Evolutionary conservation across 306 rosid species (phyloP), one percentile per base, ranked within the genome.

Genomic region (Cicer cuneatum): DNA sequence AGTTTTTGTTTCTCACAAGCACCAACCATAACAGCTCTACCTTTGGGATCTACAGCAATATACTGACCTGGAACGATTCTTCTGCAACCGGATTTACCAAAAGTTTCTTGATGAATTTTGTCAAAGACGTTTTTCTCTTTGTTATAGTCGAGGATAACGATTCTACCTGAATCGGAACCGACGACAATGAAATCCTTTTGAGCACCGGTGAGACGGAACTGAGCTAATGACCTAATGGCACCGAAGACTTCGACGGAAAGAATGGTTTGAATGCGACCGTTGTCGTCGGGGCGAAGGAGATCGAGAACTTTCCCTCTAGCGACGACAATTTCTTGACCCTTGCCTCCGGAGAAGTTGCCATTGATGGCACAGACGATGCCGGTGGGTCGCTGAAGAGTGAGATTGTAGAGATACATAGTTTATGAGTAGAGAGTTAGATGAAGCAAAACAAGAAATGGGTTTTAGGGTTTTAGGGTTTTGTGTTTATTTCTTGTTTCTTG

Each of bases 171-270:
- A 69, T 94, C 99, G 10, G 97, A 88, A 10, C 97, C 99, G 0
- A 92, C 93, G 6, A 94, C 96, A 10, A 92, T 84, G 76, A 92
- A 92, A 77, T 94, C 99, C 73, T 94, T 94, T 60, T 84, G 90
- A 63, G 97, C 83, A 15, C 97, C 97, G 21, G 92, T 92, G 62
- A 94, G 93, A 75, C 96, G 82, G 54, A 94, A 94, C 80, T 85
- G 99, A 71, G 93, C 89, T 60, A 94, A 81, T 29, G 97, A 92
- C 69, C 96, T 81, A 46, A 94, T 82, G 12, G 88, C 96, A 33
- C 99, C 99, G 65, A 94, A 94, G 10, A 89, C 76, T 81, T 94
- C 99, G n/a, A 92, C 97, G 29, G 99, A 94, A 70, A 94, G 98
- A 6, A 90, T 21, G 68, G 97, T 92, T 84, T 92, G 99, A 85